A percentile compares a stretch with the other conserved stretches of the same genome.
Conservation (phyloP, 495 filamentous ascomycete species). For the Trichoderma virens region DNA sequence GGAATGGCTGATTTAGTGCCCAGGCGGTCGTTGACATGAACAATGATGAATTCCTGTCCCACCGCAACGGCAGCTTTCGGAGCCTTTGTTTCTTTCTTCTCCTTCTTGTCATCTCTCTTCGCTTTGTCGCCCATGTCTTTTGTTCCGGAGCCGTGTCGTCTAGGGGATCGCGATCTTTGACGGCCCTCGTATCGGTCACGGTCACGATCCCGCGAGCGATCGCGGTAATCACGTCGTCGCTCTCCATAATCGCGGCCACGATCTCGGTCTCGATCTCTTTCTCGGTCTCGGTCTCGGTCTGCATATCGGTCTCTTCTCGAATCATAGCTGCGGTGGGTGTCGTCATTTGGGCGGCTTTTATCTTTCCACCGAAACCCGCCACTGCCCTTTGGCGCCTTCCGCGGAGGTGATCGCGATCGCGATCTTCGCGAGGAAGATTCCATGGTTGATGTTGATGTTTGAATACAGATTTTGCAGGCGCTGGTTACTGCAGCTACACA, state of each 20-base stretch:
- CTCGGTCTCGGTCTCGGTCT: constrained; percentile 13
- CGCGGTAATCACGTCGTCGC: not conserved
- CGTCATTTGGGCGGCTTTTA: constrained; percentile 45
- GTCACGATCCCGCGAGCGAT: constrained; percentile 20
- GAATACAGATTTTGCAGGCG: too few relatives aligned
- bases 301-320: constrained; percentile 15
- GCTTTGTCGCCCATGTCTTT: constrained; percentile 12
- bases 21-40: constrained; percentile 84
- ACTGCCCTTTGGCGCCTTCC: constrained; percentile 31
- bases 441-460: not conserved
- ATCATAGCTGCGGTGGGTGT: constrained; percentile 35
- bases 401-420: constrained; percentile 26
- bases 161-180: not conserved
- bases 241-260: constrained; percentile 22
- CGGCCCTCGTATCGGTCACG: constrained; percentile 13
- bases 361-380: constrained; percentile 63
- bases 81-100: constrained; percentile 15
- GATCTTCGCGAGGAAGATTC: constrained; percentile 20
- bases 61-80: constrained; percentile 19
- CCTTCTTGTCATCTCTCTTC: constrained; percentile 17
- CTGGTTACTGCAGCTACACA: too few relatives aligned
- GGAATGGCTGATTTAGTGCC: constrained; percentile 88
- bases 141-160: constrained; percentile 6
- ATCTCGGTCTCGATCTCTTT: constrained; percentile 20
- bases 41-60: constrained; percentile 78